These are phyloP conservation scores for Phellinidium pouzarii DNA, from an alignment of 1,284 basidiomycete genomes.

Conservation along the genomic window DNA sequence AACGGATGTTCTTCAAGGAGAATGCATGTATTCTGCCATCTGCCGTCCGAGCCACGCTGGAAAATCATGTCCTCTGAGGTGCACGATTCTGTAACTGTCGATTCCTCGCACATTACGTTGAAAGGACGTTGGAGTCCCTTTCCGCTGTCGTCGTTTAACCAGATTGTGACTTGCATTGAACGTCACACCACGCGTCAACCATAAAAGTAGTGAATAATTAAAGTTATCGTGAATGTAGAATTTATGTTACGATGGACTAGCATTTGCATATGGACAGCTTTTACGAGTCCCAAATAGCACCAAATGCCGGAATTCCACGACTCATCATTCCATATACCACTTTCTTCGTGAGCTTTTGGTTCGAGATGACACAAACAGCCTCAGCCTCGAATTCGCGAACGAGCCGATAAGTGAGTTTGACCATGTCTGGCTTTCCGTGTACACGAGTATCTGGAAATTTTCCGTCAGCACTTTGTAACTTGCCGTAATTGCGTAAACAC, in stretches of 20 bases:
- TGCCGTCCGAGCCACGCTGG: not conserved
- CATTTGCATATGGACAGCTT: no score
- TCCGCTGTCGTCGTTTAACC: no score
- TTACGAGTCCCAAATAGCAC: slow-evolving; percentile 50
- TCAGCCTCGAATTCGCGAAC: slow-evolving; percentile 56
- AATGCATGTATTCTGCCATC: slow-evolving; percentile 18
- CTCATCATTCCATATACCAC: slow-evolving; percentile 56
- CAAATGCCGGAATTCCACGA: slow-evolving; percentile 53
- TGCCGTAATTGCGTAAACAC: slow-evolving; percentile 14
- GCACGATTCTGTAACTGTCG: not conserved
- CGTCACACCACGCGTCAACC: no score
- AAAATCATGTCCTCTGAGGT: not conserved
- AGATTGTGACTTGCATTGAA: no score
- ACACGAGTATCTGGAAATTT: slow-evolving; percentile 45
- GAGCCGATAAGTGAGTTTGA: slow-evolving; percentile 48
- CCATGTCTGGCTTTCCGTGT: slow-evolving; percentile 58
- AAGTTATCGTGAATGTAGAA: no score
- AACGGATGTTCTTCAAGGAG: slow-evolving; percentile 37
- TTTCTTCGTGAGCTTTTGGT: slow-evolving; percentile 53
- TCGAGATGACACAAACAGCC: slow-evolving; percentile 55
- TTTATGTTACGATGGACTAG: no score
- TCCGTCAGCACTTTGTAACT: not conserved
- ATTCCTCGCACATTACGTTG: not conserved
- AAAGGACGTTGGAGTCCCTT: no score
- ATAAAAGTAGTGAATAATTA: no score